Base-by-base conservation (phyloP, 176 grass and related monocot genomes). In the Paspalum notatum region DNA sequence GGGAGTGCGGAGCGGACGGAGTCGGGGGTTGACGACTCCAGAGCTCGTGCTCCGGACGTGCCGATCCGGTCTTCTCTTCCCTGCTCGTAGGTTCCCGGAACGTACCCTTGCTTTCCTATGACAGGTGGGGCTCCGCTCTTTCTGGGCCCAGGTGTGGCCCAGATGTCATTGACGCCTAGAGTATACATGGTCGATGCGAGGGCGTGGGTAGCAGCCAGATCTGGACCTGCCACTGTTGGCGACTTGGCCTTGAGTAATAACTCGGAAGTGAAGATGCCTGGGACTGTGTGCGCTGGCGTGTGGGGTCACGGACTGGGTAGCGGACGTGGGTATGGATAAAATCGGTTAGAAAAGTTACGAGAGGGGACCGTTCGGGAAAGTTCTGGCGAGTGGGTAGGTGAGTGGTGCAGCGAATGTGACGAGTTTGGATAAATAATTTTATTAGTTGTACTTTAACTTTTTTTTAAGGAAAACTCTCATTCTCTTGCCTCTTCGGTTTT, bases 331-430 rank as follows among this genome's bases (percentile, higher is more conserved):
- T 89, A 54, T 16, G 1, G 0, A 42, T 27, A 3, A 8, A 22
- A 8, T 7, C 1, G 7, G 87, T 85, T 57, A 77, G 27, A 64
- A 76, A 64, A n/a, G 41, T 32, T 0, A 21, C 0, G n/a, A 20
- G 3, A 2, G 41, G 41, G 66, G 40, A 16, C 70, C 61, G n/a
- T 3, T 81, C 3, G 85, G 14, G 91, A 91, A 86, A 49, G 80
- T 91, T 86, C 82, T 8, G 66, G 43, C 2, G 40, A 39, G 49
- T 9, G 73, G 53, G 84, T 69, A 12, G 74, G 74, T 78, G 55
- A 9, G 77, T 76, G 64, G 77, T 81, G 82, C 71, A 65, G 71
- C 5, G 62, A 71, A 85, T 76, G 78, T 85, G 82, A 25, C 20
- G 9, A 68, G 27, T 80, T 5, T 42, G 55, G 84, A 86, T 58